phyloP scores from a whole-genome alignment of 2,329 filamentous ascomycete species.

The Beauveria varroae region DNA sequence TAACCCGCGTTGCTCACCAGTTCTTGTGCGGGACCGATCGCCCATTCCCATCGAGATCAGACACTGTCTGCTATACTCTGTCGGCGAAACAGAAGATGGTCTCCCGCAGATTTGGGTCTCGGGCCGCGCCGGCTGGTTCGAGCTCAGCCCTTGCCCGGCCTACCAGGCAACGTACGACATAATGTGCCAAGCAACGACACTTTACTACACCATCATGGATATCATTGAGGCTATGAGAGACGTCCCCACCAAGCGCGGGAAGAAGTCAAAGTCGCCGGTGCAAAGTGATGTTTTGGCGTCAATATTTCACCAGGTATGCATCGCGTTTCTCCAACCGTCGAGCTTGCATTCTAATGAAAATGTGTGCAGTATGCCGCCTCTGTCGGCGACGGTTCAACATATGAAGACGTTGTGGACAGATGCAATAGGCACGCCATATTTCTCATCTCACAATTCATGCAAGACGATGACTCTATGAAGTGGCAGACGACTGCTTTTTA shows the following conservation, averaged over 20 bases:
- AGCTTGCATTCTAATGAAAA: not conserved
- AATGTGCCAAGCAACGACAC: slow-evolving; percentile 55
- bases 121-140: slow-evolving; percentile 56
- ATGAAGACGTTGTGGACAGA: slow-evolving; percentile 39
- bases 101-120: slow-evolving; percentile 56
- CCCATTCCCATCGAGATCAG: slow-evolving; percentile 44
- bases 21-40: slow-evolving; percentile 24
- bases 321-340: not conserved
- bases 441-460: slow-evolving; percentile 43
- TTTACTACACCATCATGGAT: slow-evolving; percentile 57
- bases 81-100: slow-evolving; percentile 42
- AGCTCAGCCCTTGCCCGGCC: slow-evolving; percentile 49
- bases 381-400: slow-evolving; percentile 44
- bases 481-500: slow-evolving; percentile 42
- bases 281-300: slow-evolving; percentile 22
- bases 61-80: slow-evolving; percentile 42
- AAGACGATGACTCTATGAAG: slow-evolving; percentile 27
- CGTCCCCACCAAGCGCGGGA: slow-evolving; percentile 20
- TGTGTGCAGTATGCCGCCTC: slow-evolving; percentile 39
- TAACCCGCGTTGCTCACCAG: slow-evolving; percentile 10
- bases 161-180: slow-evolving; percentile 50
- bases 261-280: slow-evolving; percentile 21
- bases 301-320: slow-evolving; percentile 26
- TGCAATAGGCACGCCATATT: slow-evolving; percentile 44
- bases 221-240: slow-evolving; percentile 37